Percentiles rank a stretch among this genome's conserved stretches.
phyloP scores from a whole-genome alignment of 1,284 basidiomycete genomes.

The Ustilago xerochloae region DNA sequence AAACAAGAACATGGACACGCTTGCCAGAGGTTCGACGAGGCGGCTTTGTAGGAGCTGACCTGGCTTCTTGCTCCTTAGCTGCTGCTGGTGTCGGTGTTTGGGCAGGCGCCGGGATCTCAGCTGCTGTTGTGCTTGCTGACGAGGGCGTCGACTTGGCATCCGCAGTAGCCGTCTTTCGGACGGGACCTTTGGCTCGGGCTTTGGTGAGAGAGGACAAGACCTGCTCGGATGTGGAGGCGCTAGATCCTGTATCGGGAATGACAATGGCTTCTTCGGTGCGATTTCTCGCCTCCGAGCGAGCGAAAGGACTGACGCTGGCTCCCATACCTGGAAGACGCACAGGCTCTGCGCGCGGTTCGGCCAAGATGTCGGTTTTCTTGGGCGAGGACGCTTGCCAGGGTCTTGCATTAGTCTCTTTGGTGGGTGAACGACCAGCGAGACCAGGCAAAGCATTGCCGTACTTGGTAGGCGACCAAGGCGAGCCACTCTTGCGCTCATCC shows the following conservation, averaged over 20 bases:
- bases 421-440: constrained; percentile 37
- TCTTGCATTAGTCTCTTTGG: constrained; percentile 18
- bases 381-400: constrained; percentile 26
- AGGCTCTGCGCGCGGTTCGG: constrained; percentile 37
- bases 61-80: constrained; percentile 1
- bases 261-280: constrained; percentile 21
- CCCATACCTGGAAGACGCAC: constrained; percentile 52
- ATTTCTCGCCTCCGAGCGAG: constrained; percentile 23
- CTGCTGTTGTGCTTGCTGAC: not conserved
- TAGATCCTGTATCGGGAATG: not conserved
- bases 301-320: constrained; percentile 34
- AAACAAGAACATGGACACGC: constrained; percentile 65
- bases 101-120: constrained; percentile 1
- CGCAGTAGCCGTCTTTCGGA: constrained; percentile 13
- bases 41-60: constrained; percentile 14
- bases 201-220: constrained; percentile 34
- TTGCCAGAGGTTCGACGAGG: constrained; percentile 53
- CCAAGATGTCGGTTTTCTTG: constrained; percentile 19
- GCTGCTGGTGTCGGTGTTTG: not conserved
- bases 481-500: constrained; percentile 27
- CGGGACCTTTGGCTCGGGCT: constrained; percentile 25
- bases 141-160: constrained; percentile 10
- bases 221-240: constrained; percentile 11
- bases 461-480: constrained; percentile 46
- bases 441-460: constrained; percentile 51